Conservation (phyloP, 495 filamentous ascomycete genomes). For the Aspergillus funiculosus region DNA sequence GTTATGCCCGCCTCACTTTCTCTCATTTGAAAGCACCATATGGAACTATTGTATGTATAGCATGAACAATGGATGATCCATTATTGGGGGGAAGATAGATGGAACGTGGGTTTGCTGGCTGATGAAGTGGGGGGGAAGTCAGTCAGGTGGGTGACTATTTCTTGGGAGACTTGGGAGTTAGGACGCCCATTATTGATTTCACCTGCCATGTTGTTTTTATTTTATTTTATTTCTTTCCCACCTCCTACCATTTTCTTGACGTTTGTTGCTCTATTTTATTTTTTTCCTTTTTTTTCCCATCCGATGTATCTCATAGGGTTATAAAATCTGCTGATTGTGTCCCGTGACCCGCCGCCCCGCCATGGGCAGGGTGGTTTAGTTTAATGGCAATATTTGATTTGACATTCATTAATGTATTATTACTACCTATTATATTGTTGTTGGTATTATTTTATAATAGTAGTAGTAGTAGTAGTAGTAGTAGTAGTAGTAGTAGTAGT, state of each 20-base stretch:
- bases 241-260: too few species aligned
- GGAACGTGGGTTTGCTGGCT: not conserved
- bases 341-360: conserved; percentile 4
- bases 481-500: too few species aligned
- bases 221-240: conserved; percentile 15
- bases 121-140: conserved; percentile 9
- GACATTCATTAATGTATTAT: too few species aligned
- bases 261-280: conserved; percentile 11
- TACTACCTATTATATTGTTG: too few species aligned
- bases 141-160: conserved; percentile 12
- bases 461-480: too few species aligned
- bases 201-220: too few species aligned
- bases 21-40: conserved; percentile 8
- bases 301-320: conserved; percentile 28
- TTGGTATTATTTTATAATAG: too few species aligned
- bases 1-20: conserved; percentile 6
- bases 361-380: conserved; percentile 14
- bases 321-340: conserved; percentile 12
- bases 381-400: conserved; percentile 17
- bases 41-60: conserved; percentile 33
- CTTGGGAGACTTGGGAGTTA: conserved; percentile 11
- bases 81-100: too few species aligned
- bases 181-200: conserved; percentile 11
- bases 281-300: conserved; percentile 22
- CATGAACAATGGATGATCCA: conserved; percentile 38